Conservation (phyloP, 345 rosid genomes). For the Bretschneidera sinensis region DNA sequence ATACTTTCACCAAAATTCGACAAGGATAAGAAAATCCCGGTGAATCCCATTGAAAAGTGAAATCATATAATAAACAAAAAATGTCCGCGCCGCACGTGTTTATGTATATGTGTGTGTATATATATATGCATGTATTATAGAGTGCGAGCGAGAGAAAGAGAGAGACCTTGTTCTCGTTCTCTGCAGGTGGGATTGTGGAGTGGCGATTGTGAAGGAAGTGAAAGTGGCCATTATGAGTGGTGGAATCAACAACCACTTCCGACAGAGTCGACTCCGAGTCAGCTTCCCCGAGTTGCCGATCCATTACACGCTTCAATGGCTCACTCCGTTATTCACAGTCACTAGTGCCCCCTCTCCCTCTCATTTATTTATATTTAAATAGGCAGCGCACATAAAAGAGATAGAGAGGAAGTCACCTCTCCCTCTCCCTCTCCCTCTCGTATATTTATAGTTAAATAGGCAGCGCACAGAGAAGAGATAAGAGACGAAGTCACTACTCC, state of each 20-base stretch:
- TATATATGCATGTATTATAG: not conserved
- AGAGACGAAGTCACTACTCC: too few species aligned
- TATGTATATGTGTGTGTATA: not conserved
- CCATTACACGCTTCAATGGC: not conserved
- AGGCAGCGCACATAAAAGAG: too few species aligned
- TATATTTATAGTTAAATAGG: too few species aligned
- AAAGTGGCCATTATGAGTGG: not conserved
- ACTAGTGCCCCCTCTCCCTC: not conserved
- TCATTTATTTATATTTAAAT: too few species aligned
- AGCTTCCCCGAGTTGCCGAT: not conserved
- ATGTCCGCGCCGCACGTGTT: too few species aligned
- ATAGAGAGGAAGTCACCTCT: too few species aligned
- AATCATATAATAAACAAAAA: too few species aligned
- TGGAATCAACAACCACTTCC: conserved; percentile 4
- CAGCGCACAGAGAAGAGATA: too few species aligned
- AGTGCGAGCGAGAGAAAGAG: not conserved
- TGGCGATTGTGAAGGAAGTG: not conserved
- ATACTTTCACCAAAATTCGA: too few species aligned
- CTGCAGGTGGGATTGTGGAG: not conserved
- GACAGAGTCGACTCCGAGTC: not conserved
- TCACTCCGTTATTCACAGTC: not conserved
- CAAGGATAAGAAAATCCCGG: too few species aligned
- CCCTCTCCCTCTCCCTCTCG: too few species aligned
- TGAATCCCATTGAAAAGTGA: too few species aligned
- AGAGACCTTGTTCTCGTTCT: conserved; percentile 5